Percentiles rank a stretch among this genome's conserved stretches.
These are phyloP conservation scores for Neurospora discreta DNA, from an alignment of 495 filamentous ascomycete genomes.

Conservation along the genomic window DNA sequence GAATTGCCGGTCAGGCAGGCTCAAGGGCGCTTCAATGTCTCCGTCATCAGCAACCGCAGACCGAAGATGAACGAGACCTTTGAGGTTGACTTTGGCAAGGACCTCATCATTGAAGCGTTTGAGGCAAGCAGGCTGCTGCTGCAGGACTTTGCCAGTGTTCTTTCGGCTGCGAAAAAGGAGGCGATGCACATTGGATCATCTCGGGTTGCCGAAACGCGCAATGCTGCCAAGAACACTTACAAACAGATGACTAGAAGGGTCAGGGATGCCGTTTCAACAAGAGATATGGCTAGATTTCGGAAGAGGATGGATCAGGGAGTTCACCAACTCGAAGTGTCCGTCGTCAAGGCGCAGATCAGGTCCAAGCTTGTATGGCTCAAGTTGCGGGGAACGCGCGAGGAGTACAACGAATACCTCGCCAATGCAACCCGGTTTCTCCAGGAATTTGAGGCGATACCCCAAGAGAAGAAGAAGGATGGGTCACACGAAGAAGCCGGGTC, in stretches of 20 bases:
- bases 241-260: slow-evolving; percentile 16
- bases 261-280: slow-evolving; percentile 12
- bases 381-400: slow-evolving; percentile 28
- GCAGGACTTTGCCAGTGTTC: slow-evolving; percentile 22
- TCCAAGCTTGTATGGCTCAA: slow-evolving; percentile 40
- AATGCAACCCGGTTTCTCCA: slow-evolving; percentile 27
- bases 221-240: slow-evolving; percentile 20
- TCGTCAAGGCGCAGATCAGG: slow-evolving; percentile 31
- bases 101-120: slow-evolving; percentile 21
- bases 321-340: slow-evolving; percentile 9
- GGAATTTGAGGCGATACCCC: background rate
- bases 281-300: slow-evolving; percentile 5
- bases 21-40: slow-evolving; percentile 30
- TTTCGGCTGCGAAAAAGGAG: slow-evolving; percentile 23
- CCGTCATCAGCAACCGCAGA: slow-evolving; percentile 30
- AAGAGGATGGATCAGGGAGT: slow-evolving; percentile 21
- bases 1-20: slow-evolving; percentile 29
- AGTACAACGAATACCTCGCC: slow-evolving; percentile 28
- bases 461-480: background rate
- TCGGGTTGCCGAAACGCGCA: slow-evolving; percentile 19
- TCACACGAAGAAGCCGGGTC: background rate
- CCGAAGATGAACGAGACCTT: slow-evolving; percentile 38
- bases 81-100: slow-evolving; percentile 31
- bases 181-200: slow-evolving; percentile 15
- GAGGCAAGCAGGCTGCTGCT: slow-evolving; percentile 30